Base-by-base conservation (phyloP, 495 filamentous ascomycete genomes). In the Neurospora discreta region DNA sequence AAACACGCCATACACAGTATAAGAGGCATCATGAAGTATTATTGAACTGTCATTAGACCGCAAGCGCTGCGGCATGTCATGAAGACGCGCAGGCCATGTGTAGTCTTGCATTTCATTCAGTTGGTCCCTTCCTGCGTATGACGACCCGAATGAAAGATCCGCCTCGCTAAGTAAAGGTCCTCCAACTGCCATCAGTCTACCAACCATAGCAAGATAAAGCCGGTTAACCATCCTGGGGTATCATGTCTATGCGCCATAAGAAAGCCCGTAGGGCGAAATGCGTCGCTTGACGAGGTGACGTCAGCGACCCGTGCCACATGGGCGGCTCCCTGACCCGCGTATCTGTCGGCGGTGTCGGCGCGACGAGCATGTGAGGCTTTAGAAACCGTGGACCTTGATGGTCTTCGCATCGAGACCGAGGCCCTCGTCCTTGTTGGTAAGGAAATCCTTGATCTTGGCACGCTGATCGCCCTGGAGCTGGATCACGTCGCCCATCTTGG, bases 391-490 rank as follows among this genome's bases (percentile, higher is more conserved):
- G 87, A 93, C 89, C 90, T 98, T 98, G 86, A 99, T 97, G 85
- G 91, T 97, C 90, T 98, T 97, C 78, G 90, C 88, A 86, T 97
- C 92, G 77, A 97, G 87, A 81, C 90, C 92, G 73, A 98, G 85
- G 74, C 96, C 95, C 78, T 93, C 91, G 81, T 94, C 93, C 87
- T 97, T 94, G 84, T 97, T 91, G 85, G 89, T 90, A 84, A 98
- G 89, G 86, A 98, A 99, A 80, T 98, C 93, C 83, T 94, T 92
- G 79, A 98, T 93, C 88, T 97, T 94, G 82, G 96, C 95, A 83
- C 95, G 95, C 87, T 99, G 95, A 83, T 99, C 95, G 77, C 95
- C 95, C 84, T 99, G 95, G 78, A 99, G 89, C 87, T 99, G 95
- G 78, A 99, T 98, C 91, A 99, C 95, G 88, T 98, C 94, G 81